Evolutionary conservation across 495 filamentous ascomycete genomes (phyloP), one percentile per base, ranked within the genome.

Genomic region (Trichoderma asperelloides): DNA sequence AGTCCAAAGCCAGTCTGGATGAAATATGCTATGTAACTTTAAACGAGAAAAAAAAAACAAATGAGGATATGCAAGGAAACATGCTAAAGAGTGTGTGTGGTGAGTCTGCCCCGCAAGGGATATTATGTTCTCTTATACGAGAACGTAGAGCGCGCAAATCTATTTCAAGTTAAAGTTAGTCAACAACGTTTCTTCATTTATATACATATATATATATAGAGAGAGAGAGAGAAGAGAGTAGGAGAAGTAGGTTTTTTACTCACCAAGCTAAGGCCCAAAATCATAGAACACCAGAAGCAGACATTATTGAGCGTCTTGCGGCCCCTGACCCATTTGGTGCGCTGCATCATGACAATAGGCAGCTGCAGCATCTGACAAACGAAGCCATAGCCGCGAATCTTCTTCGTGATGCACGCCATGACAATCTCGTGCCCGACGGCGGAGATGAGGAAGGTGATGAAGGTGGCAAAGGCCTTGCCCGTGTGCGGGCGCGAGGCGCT

Each of bases 361-460:
- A 98, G 79, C 80, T 98, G 95, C 67, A 93, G 77, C 95, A 98
- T 98, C 87, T 96, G 93, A 65, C 90, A 89, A 15, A 95, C 71
- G 74, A 97, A 96, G 7, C 95, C 95, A 74, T 98, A 98, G 1
- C 95, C 95, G 33, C 95, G 82, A 47, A 98, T 80, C 77, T 98
- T 98, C 81, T 97, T 93, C 62, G 94, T 97, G 75, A 98, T 98
- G 74, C 94, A 97, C 40, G 91, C 91, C 91, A 98, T 95, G 68
- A 98, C 91, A 39, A 98, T 85, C 75, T 98, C 95, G 75, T 98
- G 95, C 23, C 91, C 93, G 21, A 95, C 68, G 45, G 95, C 89
- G 71, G 87, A 91, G 72, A 97, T 89, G 55, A 98, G 77, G 74
- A 98, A 98, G 12, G 95, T 98, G 69, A 96, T 91, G 66, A 94